Conservation (phyloP, 805 yeast species). For the Diddensiella transvaalensis region DNA sequence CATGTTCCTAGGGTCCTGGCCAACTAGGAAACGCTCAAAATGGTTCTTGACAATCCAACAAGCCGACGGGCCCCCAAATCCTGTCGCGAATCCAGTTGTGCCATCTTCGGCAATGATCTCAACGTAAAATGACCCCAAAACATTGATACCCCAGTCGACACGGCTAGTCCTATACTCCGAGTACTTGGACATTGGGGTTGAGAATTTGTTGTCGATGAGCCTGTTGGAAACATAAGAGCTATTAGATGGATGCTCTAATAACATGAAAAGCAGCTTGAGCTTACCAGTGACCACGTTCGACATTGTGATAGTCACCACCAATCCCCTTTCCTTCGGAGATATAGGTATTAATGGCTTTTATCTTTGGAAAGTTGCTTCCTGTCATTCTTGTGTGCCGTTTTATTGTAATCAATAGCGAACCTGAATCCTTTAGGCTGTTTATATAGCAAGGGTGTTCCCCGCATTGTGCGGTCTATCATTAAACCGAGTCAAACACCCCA, state of each 20-base stretch:
- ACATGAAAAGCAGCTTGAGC: background rate
- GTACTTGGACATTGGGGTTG: slow-evolving; percentile 50
- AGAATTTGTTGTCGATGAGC: slow-evolving; percentile 43
- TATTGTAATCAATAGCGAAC: background rate
- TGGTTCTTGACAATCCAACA: slow-evolving; percentile 47
- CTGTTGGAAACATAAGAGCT: background rate
- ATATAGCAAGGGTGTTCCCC: background rate
- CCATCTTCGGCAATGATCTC: slow-evolving; percentile 49
- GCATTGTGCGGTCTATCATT: background rate
- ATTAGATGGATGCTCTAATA: too few species aligned
- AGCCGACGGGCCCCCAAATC: slow-evolving; percentile 51
- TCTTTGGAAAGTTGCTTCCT: slow-evolving; percentile 38
- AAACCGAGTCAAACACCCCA: background rate
- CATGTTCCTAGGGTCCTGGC: slow-evolving; percentile 46
- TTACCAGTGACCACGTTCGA: slow-evolving; percentile 46
- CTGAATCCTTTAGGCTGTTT: background rate
- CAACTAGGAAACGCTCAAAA: slow-evolving; percentile 44
- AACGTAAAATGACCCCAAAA: slow-evolving; percentile 47
- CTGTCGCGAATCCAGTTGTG: slow-evolving; percentile 49
- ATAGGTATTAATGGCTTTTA: slow-evolving; percentile 42
- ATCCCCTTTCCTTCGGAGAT: slow-evolving; percentile 43
- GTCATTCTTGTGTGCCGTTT: background rate
- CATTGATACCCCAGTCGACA: slow-evolving; percentile 50
- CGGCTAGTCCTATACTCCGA: slow-evolving; percentile 44
- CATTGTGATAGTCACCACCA: slow-evolving; percentile 53